Percentiles rank a stretch among this genome's conserved stretches.
Conservation (phyloP, 768 basidiomycete species). For the Fistulinella prunicolor region DNA sequence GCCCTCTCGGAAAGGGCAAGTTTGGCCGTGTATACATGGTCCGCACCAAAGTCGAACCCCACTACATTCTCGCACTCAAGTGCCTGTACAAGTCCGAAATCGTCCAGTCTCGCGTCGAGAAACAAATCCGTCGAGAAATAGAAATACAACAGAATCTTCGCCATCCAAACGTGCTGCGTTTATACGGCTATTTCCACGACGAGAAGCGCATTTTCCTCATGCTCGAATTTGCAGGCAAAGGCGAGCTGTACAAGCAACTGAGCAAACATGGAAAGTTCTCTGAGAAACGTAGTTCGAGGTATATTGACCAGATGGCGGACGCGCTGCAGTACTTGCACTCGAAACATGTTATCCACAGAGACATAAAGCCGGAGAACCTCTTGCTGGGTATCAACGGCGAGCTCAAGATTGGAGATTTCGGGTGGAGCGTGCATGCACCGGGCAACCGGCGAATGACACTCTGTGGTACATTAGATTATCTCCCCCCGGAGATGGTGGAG, state of each 20-base stretch:
- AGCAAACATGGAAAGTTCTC: slow-evolving; percentile 82
- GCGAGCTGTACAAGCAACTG: slow-evolving; percentile 95
- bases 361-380: slow-evolving; percentile 98
- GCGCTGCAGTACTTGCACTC: slow-evolving; percentile 87
- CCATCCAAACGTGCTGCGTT: slow-evolving; percentile 89
- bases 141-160: slow-evolving; percentile 97
- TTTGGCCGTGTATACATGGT: slow-evolving; percentile 99
- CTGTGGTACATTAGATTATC: slow-evolving; percentile 94
- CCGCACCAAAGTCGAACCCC: slow-evolving; percentile 81
- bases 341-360: slow-evolving; percentile 98
- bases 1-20: slow-evolving; percentile 97
- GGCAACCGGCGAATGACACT: slow-evolving; percentile 85
- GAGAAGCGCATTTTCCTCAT: slow-evolving; percentile 96
- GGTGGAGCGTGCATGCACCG: slow-evolving; percentile 97
- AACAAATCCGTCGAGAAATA: slow-evolving; percentile 95
- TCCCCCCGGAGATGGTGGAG: slow-evolving; percentile 99
- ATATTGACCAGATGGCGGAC: slow-evolving; percentile 98
- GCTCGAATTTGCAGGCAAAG: slow-evolving; percentile 96
- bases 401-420: slow-evolving; percentile 97
- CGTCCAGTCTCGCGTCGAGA: slow-evolving; percentile 87
- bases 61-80: slow-evolving; percentile 95
- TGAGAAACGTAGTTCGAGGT: slow-evolving; percentile 83
- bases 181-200: slow-evolving; percentile 98
- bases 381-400: slow-evolving; percentile 94
- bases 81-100: slow-evolving; percentile 97